These are phyloP conservation scores for Alternaria sp. DNA, from an alignment of 2,329 filamentous ascomycete species.

Conservation along the genomic window DNA sequence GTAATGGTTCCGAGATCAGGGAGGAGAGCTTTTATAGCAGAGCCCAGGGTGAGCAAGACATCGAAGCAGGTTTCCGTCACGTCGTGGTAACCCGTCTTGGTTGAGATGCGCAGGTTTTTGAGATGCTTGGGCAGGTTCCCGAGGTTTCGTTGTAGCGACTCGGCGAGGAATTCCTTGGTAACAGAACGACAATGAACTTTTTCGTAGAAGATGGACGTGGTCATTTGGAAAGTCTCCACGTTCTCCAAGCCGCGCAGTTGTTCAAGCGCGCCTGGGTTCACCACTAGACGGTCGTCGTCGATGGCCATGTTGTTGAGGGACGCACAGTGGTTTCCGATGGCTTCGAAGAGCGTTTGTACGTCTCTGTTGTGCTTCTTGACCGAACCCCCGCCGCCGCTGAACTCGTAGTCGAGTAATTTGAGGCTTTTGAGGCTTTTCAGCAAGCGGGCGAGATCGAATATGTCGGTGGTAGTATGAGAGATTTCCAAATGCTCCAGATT, in stretches of 20 bases:
- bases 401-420: background rate
- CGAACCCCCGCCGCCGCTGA: background rate
- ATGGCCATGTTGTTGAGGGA: background rate
- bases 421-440: slow-evolving; percentile 2
- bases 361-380: background rate
- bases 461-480: background rate
- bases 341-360: background rate
- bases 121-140: slow-evolving; percentile 2
- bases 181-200: background rate
- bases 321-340: background rate
- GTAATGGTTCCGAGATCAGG: background rate
- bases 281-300: background rate
- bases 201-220: background rate
- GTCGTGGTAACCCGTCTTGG: background rate
- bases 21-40: background rate
- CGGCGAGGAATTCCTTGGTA: background rate
- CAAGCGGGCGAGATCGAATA: background rate
- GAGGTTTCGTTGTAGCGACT: background rate
- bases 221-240: background rate
- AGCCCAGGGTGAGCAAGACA: background rate
- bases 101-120: background rate
- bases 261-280: background rate
- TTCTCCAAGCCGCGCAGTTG: background rate
- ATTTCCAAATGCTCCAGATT: slow-evolving; percentile 2
- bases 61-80: background rate